phyloP scores from a whole-genome alignment of 2,329 filamentous ascomycete genomes.

The Alternaria angustiovoidea region DNA sequence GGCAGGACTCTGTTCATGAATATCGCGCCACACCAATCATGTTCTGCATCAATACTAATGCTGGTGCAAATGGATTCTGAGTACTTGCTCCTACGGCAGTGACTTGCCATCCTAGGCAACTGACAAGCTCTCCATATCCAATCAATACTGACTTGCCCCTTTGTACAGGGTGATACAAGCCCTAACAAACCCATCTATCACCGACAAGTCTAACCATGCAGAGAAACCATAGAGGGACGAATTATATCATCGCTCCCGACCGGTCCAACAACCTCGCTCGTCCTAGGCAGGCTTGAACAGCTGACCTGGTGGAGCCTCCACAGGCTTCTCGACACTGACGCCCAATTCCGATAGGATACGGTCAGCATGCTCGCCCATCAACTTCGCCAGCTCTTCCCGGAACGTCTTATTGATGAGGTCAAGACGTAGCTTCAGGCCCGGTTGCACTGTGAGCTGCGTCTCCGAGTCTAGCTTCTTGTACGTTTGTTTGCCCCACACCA shows the following conservation, averaged over 20 bases:
- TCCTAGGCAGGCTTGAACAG: background rate
- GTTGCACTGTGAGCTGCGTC: conserved; percentile 3
- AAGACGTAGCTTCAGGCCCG: conserved; percentile 26
- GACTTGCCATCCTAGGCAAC: background rate
- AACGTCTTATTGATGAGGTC: conserved; percentile 18
- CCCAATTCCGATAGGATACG: background rate
- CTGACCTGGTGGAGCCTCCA: background rate
- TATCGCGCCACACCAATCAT: background rate
- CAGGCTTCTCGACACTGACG: background rate
- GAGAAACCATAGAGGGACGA: background rate
- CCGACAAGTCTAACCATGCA: background rate
- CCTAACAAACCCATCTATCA: background rate
- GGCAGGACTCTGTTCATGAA: background rate
- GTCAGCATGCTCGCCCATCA: conserved; percentile 11
- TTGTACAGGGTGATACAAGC: background rate
- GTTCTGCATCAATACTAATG: background rate
- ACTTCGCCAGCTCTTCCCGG: conserved; percentile 10
- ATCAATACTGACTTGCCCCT: background rate
- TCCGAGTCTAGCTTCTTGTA: conserved; percentile 9
- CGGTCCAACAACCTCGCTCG: no score
- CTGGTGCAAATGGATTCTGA: background rate
- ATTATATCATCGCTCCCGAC: background rate
- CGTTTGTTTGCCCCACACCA: conserved; percentile 20
- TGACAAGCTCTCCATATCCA: background rate
- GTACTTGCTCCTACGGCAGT: background rate